Percentiles rank a stretch among this genome's conserved stretches.
These are phyloP conservation scores for Eutrema japonicum DNA, from an alignment of 345 rosid genomes.

Conservation along the genomic window DNA sequence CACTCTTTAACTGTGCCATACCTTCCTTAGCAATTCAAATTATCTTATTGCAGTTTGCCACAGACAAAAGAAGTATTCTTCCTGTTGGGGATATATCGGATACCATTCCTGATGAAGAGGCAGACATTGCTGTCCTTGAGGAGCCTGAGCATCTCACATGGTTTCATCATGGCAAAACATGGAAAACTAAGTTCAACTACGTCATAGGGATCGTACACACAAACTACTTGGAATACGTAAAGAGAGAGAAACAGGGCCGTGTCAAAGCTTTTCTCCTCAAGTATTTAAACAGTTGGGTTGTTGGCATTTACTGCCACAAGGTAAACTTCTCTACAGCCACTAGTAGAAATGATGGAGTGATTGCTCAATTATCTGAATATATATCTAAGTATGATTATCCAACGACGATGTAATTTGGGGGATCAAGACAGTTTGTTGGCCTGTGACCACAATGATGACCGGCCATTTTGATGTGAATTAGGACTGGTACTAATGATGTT, in stretches of 20 bases:
- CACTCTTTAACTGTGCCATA: not conserved
- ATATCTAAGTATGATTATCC: not conserved
- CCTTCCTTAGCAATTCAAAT: not conserved
- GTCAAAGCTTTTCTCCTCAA: conserved; percentile 68
- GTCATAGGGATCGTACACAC: conserved; percentile 88
- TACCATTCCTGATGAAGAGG: conserved; percentile 74
- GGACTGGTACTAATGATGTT: conserved; percentile 22
- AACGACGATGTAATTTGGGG: not conserved
- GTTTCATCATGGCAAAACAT: conserved; percentile 96
- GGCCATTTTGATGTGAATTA: conserved; percentile 9
- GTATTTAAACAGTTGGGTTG: conserved; percentile 75
- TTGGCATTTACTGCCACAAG: conserved; percentile 90
- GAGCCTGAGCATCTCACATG: conserved; percentile 99
- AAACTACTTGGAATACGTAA: conserved; percentile 89
- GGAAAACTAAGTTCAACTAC: conserved; percentile 80
- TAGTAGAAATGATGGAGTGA: conserved; percentile 18
- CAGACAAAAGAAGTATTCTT: conserved; percentile 89
- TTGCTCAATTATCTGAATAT: conserved; percentile 2
- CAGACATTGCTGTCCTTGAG: conserved; percentile 92
- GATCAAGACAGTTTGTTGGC: conserved; percentile 18
- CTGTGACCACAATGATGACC: not conserved
- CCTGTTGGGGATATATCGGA: conserved; percentile 85
- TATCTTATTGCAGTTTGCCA: conserved; percentile 65
- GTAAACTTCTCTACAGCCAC: conserved; percentile 46
- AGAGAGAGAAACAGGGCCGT: conserved; percentile 79